These are phyloP conservation scores for Dendrocalamus sinicus DNA, from an alignment of 176 grass and related monocot species.

Conservation along the genomic window DNA sequence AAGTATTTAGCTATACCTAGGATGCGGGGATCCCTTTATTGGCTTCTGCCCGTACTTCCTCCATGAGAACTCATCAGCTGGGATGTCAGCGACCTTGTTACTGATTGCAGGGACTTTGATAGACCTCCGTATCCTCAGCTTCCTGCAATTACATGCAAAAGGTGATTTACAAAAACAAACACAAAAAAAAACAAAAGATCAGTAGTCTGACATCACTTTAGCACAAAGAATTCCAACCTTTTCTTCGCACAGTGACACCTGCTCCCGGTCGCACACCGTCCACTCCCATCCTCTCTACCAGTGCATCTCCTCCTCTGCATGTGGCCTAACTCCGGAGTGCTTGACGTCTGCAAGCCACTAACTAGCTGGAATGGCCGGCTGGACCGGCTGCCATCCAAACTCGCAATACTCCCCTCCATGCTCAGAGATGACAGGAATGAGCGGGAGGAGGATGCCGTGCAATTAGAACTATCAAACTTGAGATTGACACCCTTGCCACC, in stretches of 20 bases:
- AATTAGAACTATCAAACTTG: slow-evolving; percentile 82
- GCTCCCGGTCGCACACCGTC: slow-evolving; percentile 61
- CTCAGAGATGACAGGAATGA: slow-evolving; percentile 87
- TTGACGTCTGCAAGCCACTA: slow-evolving; percentile 69
- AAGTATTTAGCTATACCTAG: slow-evolving; percentile 65
- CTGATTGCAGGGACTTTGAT: slow-evolving; percentile 98
- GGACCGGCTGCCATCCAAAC: slow-evolving; percentile 64
- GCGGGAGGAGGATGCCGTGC: slow-evolving; percentile 77
- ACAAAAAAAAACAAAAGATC: not conserved
- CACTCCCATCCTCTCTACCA: slow-evolving; percentile 72
- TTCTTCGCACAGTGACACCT: slow-evolving; percentile 96
- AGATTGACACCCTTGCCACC: slow-evolving; percentile 60
- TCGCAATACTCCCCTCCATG: slow-evolving; percentile 84
- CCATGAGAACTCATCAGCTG: slow-evolving; percentile 92
- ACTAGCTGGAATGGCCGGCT: slow-evolving; percentile 69
- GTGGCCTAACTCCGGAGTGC: slow-evolving; percentile 60
- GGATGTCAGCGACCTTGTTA: slow-evolving; percentile 94
- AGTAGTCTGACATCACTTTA: not conserved
- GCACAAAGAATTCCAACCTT: slow-evolving; percentile 58
- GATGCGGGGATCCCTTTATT: slow-evolving; percentile 98
- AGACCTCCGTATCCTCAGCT: slow-evolving; percentile 86
- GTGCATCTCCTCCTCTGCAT: slow-evolving; percentile 69
- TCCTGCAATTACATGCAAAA: slow-evolving; percentile 51
- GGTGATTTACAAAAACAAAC: not conserved
- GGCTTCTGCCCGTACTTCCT: slow-evolving; percentile 98